Conservation (phyloP, 805 yeast species). For the Hanseniaspora singularis region DNA sequence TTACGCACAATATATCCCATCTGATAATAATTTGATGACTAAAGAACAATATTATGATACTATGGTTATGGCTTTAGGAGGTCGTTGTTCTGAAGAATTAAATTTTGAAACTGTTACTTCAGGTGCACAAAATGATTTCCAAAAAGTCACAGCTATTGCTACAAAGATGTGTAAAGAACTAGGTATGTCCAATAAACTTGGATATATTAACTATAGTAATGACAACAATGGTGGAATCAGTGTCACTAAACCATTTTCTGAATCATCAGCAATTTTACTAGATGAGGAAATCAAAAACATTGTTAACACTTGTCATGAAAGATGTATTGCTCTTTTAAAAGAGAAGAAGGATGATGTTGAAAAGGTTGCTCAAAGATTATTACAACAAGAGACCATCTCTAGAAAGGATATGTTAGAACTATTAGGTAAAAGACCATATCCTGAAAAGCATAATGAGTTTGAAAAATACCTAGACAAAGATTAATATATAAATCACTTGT, state of each 20-base stretch:
- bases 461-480: constrained; percentile 60
- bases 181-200: constrained; percentile 84
- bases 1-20: constrained; percentile 93
- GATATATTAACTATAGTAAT: constrained; percentile 60
- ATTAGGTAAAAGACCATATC: constrained; percentile 84
- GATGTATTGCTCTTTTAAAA: constrained; percentile 55
- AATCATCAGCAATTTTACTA: constrained; percentile 66
- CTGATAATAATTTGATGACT: constrained; percentile 70
- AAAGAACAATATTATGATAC: constrained; percentile 72
- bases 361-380: constrained; percentile 73
- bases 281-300: constrained; percentile 75
- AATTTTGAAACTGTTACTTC: constrained; percentile 86
- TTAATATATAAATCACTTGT: neutral
- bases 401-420: constrained; percentile 87
- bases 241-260: constrained; percentile 78
- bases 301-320: constrained; percentile 59
- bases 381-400: constrained; percentile 78
- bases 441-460: constrained; percentile 82
- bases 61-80: constrained; percentile 95
- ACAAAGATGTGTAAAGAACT: constrained; percentile 80
- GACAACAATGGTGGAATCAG: constrained; percentile 54
- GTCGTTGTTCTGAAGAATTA: constrained; percentile 90
- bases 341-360: constrained; percentile 69
- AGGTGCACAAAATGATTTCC: constrained; percentile 94
- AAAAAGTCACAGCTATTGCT: constrained; percentile 89